Percentiles rank a stretch among this genome's conserved stretches.
phyloP scores from a whole-genome alignment of 768 basidiomycete species.

The Mycena vitilis region DNA sequence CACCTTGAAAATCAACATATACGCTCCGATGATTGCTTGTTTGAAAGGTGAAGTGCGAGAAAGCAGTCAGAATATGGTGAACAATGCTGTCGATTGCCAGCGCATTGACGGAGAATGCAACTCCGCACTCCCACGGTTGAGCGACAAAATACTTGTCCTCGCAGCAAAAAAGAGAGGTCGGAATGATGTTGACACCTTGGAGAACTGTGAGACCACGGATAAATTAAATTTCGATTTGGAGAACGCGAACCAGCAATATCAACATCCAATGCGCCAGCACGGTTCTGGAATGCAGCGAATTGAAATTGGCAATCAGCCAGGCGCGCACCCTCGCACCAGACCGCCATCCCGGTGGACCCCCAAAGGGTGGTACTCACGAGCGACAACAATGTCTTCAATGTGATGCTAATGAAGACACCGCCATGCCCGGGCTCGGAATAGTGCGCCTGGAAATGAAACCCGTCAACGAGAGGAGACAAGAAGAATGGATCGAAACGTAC shows the following conservation, averaged over 20 bases:
- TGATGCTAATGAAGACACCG: not conserved
- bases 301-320: not conserved
- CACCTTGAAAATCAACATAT: slow-evolving; percentile 10
- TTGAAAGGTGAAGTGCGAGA: slow-evolving; percentile 12
- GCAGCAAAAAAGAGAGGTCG: not conserved
- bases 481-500: not conserved
- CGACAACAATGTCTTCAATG: not conserved
- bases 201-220: not conserved
- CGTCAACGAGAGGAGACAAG: not conserved
- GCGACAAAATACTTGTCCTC: not conserved
- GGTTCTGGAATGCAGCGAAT: not conserved
- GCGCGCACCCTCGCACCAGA: not conserved
- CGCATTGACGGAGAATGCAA: not conserved
- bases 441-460: not conserved
- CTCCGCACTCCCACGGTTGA: slow-evolving; percentile 7
- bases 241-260: not conserved
- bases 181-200: not conserved
- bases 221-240: not conserved
- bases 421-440: not conserved
- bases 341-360: not conserved
- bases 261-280: not conserved
- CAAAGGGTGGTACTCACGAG: too few species aligned
- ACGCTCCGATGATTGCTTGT: slow-evolving; percentile 8
- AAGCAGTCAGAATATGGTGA: not conserved
- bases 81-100: not conserved